Percentiles rank a stretch among this genome's conserved stretches.
phyloP scores from a whole-genome alignment of 2,329 filamentous ascomycete species.

The Stemphylium lycopersici region DNA sequence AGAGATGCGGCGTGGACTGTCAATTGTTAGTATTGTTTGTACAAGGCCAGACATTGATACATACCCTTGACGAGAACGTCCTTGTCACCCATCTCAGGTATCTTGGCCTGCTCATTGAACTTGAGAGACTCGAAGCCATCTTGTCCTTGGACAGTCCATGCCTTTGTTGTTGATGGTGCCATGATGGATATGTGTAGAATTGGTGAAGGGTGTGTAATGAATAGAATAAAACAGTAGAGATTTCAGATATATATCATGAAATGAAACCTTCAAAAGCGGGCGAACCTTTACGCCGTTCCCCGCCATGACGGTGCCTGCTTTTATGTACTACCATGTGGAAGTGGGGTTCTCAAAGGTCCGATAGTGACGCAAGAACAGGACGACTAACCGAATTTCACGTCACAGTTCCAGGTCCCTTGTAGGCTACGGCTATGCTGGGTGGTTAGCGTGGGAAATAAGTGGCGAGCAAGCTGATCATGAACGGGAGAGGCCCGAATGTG shows the following conservation, averaged over 20 bases:
- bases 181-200: constrained; percentile 19
- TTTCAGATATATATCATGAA: neutral
- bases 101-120: constrained; percentile 56
- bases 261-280: neutral
- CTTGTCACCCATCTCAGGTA: constrained; percentile 70
- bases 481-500: neutral
- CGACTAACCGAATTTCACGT: constrained; percentile 10
- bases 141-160: constrained; percentile 63
- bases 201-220: neutral
- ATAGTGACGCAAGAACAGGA: constrained; percentile 32
- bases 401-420: constrained; percentile 6
- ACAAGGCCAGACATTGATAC: neutral
- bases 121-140: constrained; percentile 68
- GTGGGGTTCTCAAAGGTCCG: constrained; percentile 21
- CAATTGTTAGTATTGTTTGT: constrained; percentile 10
- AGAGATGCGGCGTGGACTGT: constrained; percentile 56
- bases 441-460: neutral
- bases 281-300: neutral
- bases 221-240: neutral
- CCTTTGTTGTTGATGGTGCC: constrained; percentile 56
- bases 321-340: constrained; percentile 18
- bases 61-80: constrained; percentile 72
- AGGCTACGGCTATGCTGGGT: constrained; percentile 5
- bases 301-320: constrained; percentile 8
- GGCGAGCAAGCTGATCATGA: constrained; percentile 2